Conservation (phyloP, 192 early-diverging fungal species). For the Haplosporangium gracile region DNA sequence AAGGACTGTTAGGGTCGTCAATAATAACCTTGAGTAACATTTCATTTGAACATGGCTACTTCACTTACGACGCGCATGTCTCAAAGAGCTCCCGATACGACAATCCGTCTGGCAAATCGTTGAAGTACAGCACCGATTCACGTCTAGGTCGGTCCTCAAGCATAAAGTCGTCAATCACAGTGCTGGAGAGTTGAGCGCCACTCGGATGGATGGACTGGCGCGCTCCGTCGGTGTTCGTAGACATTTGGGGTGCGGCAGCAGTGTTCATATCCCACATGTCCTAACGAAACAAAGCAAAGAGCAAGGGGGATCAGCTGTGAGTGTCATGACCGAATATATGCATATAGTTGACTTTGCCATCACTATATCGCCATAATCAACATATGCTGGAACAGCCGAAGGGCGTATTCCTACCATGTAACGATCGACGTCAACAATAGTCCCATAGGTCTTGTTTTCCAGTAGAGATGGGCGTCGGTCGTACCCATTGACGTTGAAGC, state of each 20-base stretch:
- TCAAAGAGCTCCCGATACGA: conserved; percentile 45
- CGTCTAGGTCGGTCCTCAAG: conserved; percentile 29
- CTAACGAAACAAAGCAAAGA: not conserved
- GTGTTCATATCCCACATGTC: conserved; percentile 28
- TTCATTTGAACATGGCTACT: not conserved
- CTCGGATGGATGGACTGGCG: not conserved
- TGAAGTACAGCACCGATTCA: conserved; percentile 27
- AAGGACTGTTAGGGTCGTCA: not conserved
- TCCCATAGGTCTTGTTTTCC: conserved; percentile 15
- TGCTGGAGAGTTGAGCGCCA: conserved; percentile 25
- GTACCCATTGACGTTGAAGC: not conserved
- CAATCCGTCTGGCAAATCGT: conserved; percentile 27
- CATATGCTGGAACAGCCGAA: not conserved
- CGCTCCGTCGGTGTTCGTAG: conserved; percentile 13
- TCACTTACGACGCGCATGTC: conserved; percentile 36
- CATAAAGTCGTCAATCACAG: conserved; percentile 37
- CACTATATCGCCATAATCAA: not conserved
- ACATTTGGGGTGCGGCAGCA: conserved; percentile 3
- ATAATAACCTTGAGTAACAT: not conserved
- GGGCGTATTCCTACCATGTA: conserved; percentile 31
- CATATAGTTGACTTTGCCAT: not conserved
- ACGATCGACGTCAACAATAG: conserved; percentile 41
- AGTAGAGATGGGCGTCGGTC: conserved; percentile 13
- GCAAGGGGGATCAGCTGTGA: not conserved
- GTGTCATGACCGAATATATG: not conserved